Evolutionary conservation across 1,284 basidiomycete species (phyloP).

Genomic region (Cutaneotrichosporon curvatum): DNA sequence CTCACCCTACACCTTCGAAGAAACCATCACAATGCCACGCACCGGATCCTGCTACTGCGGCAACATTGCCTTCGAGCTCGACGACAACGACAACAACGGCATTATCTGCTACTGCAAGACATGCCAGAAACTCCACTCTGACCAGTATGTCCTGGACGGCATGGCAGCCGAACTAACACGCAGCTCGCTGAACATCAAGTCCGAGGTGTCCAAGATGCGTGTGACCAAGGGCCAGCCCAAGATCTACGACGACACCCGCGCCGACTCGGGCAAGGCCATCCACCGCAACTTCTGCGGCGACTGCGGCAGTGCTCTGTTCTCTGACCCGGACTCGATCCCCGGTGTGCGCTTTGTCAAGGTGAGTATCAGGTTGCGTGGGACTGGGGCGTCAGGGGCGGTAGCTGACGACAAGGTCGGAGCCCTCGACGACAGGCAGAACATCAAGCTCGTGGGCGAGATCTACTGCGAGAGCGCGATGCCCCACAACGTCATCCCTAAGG

Average conservation of each 20-base stretch:
- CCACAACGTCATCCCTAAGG: slow-evolving; percentile 2
- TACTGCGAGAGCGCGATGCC: slow-evolving; percentile 10
- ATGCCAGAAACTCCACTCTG: slow-evolving; percentile 9
- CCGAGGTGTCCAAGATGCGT: slow-evolving; percentile 5
- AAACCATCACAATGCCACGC: slow-evolving; percentile 4
- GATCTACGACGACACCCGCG: slow-evolving; percentile 5
- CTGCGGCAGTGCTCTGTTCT: slow-evolving; percentile 21
- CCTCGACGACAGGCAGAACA: slow-evolving; percentile 7
- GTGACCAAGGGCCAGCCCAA: slow-evolving; percentile 14
- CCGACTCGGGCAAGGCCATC: slow-evolving; percentile 18
- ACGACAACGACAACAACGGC: slow-evolving; percentile 14
- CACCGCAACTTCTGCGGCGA: slow-evolving; percentile 25
- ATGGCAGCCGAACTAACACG: not conserved
- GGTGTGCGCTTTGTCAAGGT: slow-evolving; percentile 15
- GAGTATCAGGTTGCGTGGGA: too few species aligned
- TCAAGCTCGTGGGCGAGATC: slow-evolving; percentile 14
- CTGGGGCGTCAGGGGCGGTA: not conserved
- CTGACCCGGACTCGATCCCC: slow-evolving; percentile 12
- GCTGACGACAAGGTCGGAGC: slow-evolving; percentile 1
- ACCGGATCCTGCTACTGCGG: slow-evolving; percentile 11
- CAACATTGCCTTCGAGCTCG: slow-evolving; percentile 6
- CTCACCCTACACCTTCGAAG: too few species aligned
- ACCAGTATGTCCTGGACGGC: slow-evolving; percentile 1
- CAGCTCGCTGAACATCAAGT: slow-evolving; percentile 15
- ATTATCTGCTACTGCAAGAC: slow-evolving; percentile 15